Evolutionary conservation across 2,329 filamentous ascomycete species (phyloP).

Genomic region (Orbilia javanica): DNA sequence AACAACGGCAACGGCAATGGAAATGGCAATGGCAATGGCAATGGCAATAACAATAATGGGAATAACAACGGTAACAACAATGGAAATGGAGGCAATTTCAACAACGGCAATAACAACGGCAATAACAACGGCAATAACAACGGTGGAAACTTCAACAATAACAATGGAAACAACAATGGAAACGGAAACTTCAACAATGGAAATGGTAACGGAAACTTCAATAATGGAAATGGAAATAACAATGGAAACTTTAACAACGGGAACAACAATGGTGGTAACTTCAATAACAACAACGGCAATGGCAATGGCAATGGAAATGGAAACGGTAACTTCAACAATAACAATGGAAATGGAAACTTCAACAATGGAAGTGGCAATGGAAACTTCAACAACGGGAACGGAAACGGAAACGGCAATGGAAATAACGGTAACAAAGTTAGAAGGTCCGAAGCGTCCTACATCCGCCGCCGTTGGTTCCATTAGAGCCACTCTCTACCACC

Average conservation of each 20-base stretch:
- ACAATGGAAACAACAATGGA: neutral
- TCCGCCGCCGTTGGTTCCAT: conserved; percentile 10
- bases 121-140: conserved; percentile 13
- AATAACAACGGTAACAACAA: conserved; percentile 6
- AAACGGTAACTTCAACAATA: too few relatives aligned
- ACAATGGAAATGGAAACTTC: too few relatives aligned
- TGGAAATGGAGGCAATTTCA: neutral
- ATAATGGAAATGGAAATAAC: neutral
- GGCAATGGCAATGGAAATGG: neutral
- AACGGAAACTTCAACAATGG: conserved; percentile 5
- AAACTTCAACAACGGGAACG: neutral
- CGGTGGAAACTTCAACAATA: neutral
- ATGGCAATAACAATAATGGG: neutral
- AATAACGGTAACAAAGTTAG: neutral
- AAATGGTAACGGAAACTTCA: conserved; percentile 4
- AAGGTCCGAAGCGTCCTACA: neutral
- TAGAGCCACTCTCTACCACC: neutral
- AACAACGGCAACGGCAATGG: neutral
- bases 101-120: neutral
- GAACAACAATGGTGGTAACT: neutral
- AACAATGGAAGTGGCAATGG: too few relatives aligned
- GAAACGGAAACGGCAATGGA: neutral
- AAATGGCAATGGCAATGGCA: conserved; percentile 2
- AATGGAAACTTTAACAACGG: neutral
- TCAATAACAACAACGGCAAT: neutral